phyloP scores from a whole-genome alignment of 441 rosid species.

The Erodium texanum region DNA sequence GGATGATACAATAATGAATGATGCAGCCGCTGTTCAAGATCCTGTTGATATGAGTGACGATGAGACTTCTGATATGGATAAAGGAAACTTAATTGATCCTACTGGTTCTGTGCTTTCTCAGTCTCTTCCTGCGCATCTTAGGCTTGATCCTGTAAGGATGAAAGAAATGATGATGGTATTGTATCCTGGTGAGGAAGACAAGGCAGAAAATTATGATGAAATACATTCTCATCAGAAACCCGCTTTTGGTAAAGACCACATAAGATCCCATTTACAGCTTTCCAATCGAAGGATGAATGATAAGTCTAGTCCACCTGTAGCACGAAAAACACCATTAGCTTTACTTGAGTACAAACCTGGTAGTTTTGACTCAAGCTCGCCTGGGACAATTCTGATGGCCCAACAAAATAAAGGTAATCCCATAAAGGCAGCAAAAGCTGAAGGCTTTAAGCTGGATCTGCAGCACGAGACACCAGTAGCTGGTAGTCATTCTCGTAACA shows the following conservation, averaged over 20 bases:
- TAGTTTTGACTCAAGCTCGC: constrained; percentile 39
- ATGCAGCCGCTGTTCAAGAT: constrained; percentile 37
- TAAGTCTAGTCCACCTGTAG: constrained; percentile 39
- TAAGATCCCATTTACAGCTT: constrained; percentile 36
- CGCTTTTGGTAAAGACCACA: constrained; percentile 35
- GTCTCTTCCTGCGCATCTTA: constrained; percentile 90
- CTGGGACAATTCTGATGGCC: constrained; percentile 61
- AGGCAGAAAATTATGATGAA: constrained; percentile 33
- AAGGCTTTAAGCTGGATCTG: constrained; percentile 73
- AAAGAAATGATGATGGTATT: constrained; percentile 74
- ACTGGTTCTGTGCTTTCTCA: constrained; percentile 67
- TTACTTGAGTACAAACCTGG: constrained; percentile 72
- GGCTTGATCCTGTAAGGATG: constrained; percentile 84
- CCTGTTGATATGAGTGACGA: constrained; percentile 32
- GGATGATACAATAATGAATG: constrained; percentile 76
- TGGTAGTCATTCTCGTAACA: constrained; percentile 58
- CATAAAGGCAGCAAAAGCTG: constrained; percentile 36
- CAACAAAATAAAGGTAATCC: constrained; percentile 64
- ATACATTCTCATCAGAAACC: constrained; percentile 29
- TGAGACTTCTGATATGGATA: constrained; percentile 34
- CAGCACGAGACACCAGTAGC: constrained; percentile 55
- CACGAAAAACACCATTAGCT: constrained; percentile 64
- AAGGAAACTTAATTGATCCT: constrained; percentile 35
- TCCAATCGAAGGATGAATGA: constrained; percentile 37
- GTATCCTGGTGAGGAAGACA: constrained; percentile 58